Evolutionary conservation across 2,329 filamentous ascomycete species (phyloP).

Genomic region (Penicillium decumbens): DNA sequence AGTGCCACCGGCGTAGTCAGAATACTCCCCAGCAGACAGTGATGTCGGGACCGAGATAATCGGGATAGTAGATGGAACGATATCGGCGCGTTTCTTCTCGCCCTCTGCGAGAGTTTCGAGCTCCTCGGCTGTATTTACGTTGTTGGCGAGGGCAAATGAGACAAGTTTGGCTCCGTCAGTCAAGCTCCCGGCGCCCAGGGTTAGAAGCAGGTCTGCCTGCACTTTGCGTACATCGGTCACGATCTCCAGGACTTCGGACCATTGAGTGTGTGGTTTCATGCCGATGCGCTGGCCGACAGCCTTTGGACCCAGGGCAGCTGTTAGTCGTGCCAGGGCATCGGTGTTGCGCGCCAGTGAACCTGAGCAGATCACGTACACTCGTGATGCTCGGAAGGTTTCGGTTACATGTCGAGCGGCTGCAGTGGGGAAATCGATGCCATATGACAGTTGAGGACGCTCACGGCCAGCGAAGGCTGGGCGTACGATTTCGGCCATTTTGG

Average conservation of each 20-base stretch:
- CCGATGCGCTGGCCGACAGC: neutral
- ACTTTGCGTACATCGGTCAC: constrained; percentile 1
- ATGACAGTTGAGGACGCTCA: neutral
- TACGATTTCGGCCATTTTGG: neutral
- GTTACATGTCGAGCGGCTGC: neutral
- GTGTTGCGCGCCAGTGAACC: neutral
- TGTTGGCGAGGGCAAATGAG: neutral
- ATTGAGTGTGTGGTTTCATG: constrained; percentile 1
- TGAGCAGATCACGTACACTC: neutral
- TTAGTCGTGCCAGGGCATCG: neutral
- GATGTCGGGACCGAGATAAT: constrained; percentile 1
- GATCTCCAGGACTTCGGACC: constrained; percentile 1
- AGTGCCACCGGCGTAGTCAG: neutral
- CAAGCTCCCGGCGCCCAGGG: neutral
- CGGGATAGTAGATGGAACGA: neutral
- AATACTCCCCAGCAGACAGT: constrained; percentile 1
- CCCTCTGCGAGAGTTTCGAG: neutral
- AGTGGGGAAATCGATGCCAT: neutral
- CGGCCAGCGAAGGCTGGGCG: neutral
- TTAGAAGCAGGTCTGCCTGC: neutral
- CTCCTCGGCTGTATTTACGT: neutral
- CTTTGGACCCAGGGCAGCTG: neutral
- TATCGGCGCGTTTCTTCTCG: neutral
- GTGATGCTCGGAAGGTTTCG: neutral
- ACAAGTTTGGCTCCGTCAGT: constrained; percentile 1